A percentile compares a stretch with the other conserved stretches of the same genome.
Evolutionary conservation across 2,329 filamentous ascomycete species (phyloP).

Genomic region (Fusarium chlamydosporum): DNA sequence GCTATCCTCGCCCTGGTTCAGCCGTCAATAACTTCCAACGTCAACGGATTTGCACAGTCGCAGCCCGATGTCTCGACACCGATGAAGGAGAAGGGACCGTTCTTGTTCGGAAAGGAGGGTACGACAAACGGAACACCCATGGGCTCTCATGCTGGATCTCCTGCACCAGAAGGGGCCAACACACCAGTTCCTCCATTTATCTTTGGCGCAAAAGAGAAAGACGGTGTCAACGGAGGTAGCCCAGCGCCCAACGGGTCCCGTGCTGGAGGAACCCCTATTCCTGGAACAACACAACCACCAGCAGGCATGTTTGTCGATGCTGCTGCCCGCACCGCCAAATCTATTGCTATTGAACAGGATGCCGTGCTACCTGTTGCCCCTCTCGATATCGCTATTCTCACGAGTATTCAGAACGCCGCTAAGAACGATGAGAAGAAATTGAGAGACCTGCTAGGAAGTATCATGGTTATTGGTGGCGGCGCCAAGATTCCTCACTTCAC

Average conservation of each 20-base stretch:
- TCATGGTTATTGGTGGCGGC: slow-evolving; percentile 91
- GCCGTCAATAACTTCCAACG: slow-evolving; percentile 66
- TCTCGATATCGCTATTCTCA: slow-evolving; percentile 90
- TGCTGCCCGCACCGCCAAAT: slow-evolving; percentile 64
- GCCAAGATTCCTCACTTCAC: slow-evolving; percentile 85
- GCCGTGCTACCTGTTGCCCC: slow-evolving; percentile 84
- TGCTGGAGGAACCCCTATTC: slow-evolving; percentile 62
- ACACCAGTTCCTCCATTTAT: slow-evolving; percentile 74
- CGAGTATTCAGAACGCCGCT: slow-evolving; percentile 88
- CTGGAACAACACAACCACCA: slow-evolving; percentile 57
- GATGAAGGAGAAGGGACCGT: slow-evolving; percentile 74
- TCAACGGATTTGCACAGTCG: slow-evolving; percentile 61
- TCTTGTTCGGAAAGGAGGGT: slow-evolving; percentile 76
- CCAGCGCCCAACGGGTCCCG: slow-evolving; percentile 67
- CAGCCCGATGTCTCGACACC: slow-evolving; percentile 69
- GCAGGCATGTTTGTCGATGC: slow-evolving; percentile 66
- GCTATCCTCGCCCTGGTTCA: slow-evolving; percentile 72
- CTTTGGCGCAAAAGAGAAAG: slow-evolving; percentile 64
- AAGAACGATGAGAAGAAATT: slow-evolving; percentile 93
- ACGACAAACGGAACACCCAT: slow-evolving; percentile 83
- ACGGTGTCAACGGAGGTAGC: slow-evolving; percentile 63
- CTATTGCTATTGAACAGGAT: slow-evolving; percentile 79
- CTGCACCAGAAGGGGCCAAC: slow-evolving; percentile 80
- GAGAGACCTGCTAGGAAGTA: slow-evolving; percentile 87
- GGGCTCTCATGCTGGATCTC: slow-evolving; percentile 89